A percentile compares a stretch with the other conserved stretches of the same genome.
phyloP scores from a whole-genome alignment of 1,284 basidiomycete species.

The Ustilago vetiveriae region DNA sequence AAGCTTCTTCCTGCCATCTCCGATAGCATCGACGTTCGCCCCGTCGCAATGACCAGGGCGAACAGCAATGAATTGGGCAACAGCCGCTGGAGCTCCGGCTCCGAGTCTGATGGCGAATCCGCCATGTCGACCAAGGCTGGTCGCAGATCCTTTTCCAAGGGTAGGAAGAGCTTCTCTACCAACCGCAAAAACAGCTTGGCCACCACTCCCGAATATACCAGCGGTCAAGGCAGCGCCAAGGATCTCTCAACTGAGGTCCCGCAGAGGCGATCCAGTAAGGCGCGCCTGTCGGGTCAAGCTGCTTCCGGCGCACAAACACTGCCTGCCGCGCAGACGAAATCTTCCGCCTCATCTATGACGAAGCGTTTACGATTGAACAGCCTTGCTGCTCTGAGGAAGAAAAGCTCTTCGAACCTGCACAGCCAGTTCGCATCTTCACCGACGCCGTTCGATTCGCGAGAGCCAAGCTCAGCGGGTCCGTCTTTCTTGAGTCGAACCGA shows the following conservation, averaged over 20 bases:
- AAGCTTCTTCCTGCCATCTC: slow-evolving; percentile 8
- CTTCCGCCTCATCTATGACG: slow-evolving; percentile 17
- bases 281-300: slow-evolving; percentile 8
- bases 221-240: background rate
- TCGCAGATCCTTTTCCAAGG: slow-evolving; percentile 34
- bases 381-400: slow-evolving; percentile 42
- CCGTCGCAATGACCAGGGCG: slow-evolving; percentile 3
- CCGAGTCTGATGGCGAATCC: slow-evolving; percentile 44
- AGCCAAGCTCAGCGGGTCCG: slow-evolving; percentile 12
- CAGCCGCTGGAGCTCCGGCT: slow-evolving; percentile 58
- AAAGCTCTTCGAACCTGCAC: slow-evolving; percentile 44
- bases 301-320: slow-evolving; percentile 1
- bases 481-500: slow-evolving; percentile 14
- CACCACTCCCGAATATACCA: slow-evolving; percentile 8
- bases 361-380: slow-evolving; percentile 30
- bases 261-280: slow-evolving; percentile 26
- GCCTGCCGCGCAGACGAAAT: slow-evolving; percentile 6
- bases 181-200: slow-evolving; percentile 43
- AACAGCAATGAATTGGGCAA: slow-evolving; percentile 19
- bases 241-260: slow-evolving; percentile 9
- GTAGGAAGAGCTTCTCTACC: slow-evolving; percentile 34
- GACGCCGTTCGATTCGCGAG: slow-evolving; percentile 16
- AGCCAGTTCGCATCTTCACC: slow-evolving; percentile 21
- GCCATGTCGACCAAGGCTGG: slow-evolving; percentile 20
- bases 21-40: slow-evolving; percentile 6